These are phyloP conservation scores for Albizia julibrissin DNA, from an alignment of 306 rosid species.

Conservation along the genomic window DNA sequence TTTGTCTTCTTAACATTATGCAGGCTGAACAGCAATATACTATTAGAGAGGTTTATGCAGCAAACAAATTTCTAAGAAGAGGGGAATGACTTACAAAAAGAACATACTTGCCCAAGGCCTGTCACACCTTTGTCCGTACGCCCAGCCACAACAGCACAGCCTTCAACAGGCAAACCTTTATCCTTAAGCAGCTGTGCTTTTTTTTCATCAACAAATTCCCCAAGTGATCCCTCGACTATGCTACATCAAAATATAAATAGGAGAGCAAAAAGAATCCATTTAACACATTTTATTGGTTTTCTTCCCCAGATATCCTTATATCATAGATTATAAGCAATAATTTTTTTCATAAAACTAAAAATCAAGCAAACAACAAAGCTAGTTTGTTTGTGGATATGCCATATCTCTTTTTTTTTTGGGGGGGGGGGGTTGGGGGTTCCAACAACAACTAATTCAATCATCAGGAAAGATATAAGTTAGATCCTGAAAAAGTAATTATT, in stretches of 20 bases:
- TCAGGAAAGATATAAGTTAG: background rate
- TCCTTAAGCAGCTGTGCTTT: slow-evolving; percentile 66
- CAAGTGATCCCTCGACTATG: slow-evolving; percentile 65
- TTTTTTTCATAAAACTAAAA: background rate
- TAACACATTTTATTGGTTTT: slow-evolving; percentile 8
- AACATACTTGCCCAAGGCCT: slow-evolving; percentile 86
- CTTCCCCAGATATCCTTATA: background rate
- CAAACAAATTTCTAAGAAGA: slow-evolving; percentile 12
- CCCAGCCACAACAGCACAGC: slow-evolving; percentile 81
- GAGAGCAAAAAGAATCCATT: slow-evolving; percentile 27
- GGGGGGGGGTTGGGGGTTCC: too few relatives aligned
- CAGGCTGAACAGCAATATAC: slow-evolving; percentile 14
- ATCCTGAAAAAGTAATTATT: background rate
- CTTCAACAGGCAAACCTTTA: slow-evolving; percentile 79
- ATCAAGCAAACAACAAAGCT: slow-evolving; percentile 11
- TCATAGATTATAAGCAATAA: background rate
- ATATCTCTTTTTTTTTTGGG: background rate
- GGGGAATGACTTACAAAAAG: slow-evolving; percentile 70
- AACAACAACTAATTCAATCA: background rate
- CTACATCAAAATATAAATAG: slow-evolving; percentile 44
- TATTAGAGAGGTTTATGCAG: background rate
- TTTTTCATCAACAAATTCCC: slow-evolving; percentile 83
- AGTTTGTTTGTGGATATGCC: background rate
- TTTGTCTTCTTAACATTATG: slow-evolving; percentile 3
- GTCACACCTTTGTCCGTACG: slow-evolving; percentile 99